These are phyloP conservation scores for Echinosophora koreensis DNA, from an alignment of 306 rosid genomes.

Conservation along the genomic window DNA sequence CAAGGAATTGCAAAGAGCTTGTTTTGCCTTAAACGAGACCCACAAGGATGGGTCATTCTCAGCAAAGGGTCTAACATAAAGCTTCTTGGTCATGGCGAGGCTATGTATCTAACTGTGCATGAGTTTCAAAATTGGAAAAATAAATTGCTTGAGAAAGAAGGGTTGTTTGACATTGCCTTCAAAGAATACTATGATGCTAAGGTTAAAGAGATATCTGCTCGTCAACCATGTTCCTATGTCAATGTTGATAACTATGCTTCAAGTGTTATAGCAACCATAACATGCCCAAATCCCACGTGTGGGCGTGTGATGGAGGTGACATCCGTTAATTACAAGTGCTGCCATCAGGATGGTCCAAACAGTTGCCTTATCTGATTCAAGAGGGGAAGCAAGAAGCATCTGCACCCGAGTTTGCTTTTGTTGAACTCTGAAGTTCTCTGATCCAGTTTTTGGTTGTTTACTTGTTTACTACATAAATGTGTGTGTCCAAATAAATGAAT, in stretches of 20 bases:
- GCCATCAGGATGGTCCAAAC: conserved; percentile 44
- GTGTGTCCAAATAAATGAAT: not conserved
- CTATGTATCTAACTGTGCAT: conserved; percentile 38
- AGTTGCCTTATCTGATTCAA: not conserved
- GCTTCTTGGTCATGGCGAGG: conserved; percentile 38
- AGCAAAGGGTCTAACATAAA: conserved; percentile 45
- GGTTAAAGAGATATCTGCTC: conserved; percentile 44
- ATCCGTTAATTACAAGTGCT: conserved; percentile 44
- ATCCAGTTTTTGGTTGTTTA: not conserved
- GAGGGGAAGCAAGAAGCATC: no score
- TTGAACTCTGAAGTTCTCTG: not conserved
- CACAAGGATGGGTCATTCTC: conserved; percentile 53
- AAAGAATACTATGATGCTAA: conserved; percentile 37
- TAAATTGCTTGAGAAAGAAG: conserved; percentile 24
- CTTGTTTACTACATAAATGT: not conserved
- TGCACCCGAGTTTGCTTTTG: not conserved
- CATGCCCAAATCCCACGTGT: conserved; percentile 48
- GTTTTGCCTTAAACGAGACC: conserved; percentile 42
- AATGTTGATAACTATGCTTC: conserved; percentile 28
- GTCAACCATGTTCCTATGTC: conserved; percentile 12
- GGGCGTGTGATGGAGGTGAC: conserved; percentile 50
- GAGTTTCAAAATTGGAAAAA: conserved; percentile 51
- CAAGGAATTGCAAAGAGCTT: conserved; percentile 33
- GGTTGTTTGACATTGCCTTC: conserved; percentile 46
- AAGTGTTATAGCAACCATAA: conserved; percentile 45